These are phyloP conservation scores for Aspergillus brunneoviolaceus DNA, from an alignment of 2,329 filamentous ascomycete species.

Conservation along the genomic window DNA sequence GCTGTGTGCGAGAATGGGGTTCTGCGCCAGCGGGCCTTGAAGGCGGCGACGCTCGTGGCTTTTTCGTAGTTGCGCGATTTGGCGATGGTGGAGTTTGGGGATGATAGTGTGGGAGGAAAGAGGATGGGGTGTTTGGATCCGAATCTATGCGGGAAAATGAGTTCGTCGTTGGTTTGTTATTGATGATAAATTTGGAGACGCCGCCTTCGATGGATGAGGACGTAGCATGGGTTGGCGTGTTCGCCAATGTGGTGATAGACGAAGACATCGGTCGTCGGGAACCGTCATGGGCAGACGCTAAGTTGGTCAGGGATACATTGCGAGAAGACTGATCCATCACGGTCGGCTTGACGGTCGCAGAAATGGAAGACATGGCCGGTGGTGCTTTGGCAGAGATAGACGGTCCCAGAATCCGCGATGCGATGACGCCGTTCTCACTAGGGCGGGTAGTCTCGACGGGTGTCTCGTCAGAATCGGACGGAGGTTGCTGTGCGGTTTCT, in stretches of 20 bases:
- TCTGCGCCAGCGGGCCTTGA: slow-evolving; percentile 38
- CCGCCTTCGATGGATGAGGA: slow-evolving; percentile 51
- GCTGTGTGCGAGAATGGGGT: slow-evolving; percentile 48
- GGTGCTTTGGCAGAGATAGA: slow-evolving; percentile 46
- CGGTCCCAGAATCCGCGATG: slow-evolving; percentile 38
- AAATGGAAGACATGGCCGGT: slow-evolving; percentile 50
- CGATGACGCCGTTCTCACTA: slow-evolving; percentile 38
- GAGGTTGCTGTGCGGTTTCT: slow-evolving; percentile 14
- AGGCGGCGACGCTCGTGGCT: slow-evolving; percentile 32
- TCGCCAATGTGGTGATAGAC: slow-evolving; percentile 27
- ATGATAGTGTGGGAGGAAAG: slow-evolving; percentile 49
- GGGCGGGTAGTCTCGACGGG: slow-evolving; percentile 20
- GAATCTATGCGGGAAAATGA: slow-evolving; percentile 42
- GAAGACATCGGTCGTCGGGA: slow-evolving; percentile 33
- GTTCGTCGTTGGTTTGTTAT: slow-evolving; percentile 31
- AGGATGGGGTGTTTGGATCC: slow-evolving; percentile 47
- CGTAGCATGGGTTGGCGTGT: slow-evolving; percentile 36
- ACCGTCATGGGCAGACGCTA: slow-evolving; percentile 34
- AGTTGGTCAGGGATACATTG: slow-evolving; percentile 37
- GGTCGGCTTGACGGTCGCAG: slow-evolving; percentile 44
- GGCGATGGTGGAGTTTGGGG: slow-evolving; percentile 48
- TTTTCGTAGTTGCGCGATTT: slow-evolving; percentile 30
- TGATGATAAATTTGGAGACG: slow-evolving; percentile 47
- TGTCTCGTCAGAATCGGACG: slow-evolving; percentile 21
- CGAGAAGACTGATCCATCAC: slow-evolving; percentile 36